A percentile compares a stretch with the other conserved stretches of the same genome.
phyloP scores from a whole-genome alignment of 139 green algal genomes.

The Pseudopediastrum boryanum region DNA sequence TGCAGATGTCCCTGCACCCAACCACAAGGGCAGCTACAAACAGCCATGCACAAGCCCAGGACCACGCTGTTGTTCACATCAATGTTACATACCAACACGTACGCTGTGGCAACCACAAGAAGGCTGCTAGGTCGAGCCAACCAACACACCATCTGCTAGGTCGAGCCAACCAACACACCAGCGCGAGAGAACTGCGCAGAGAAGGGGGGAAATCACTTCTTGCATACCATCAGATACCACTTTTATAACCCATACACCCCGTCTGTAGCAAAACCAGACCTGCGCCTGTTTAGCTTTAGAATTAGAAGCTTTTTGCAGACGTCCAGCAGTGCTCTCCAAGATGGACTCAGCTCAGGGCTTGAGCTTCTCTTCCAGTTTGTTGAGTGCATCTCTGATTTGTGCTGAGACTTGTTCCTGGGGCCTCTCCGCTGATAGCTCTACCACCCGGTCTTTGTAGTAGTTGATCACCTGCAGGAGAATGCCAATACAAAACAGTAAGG shows the following conservation, averaged over 20 bases:
- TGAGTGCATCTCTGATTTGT: conserved; percentile 64
- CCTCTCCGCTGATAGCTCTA: conserved; percentile 68
- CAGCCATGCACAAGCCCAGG: too few relatives aligned
- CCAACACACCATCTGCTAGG: too few relatives aligned
- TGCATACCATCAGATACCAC: neutral
- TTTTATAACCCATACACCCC: neutral
- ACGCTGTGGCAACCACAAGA: too few relatives aligned
- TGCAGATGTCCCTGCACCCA: too few relatives aligned
- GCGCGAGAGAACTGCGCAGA: too few relatives aligned
- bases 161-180: too few relatives aligned
- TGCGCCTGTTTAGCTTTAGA: neutral
- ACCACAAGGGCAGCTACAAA: too few relatives aligned
- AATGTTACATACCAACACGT: too few relatives aligned
- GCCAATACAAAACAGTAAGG: neutral
- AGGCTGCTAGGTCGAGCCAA: too few relatives aligned
- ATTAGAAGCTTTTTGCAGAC: neutral
- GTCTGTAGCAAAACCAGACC: neutral
- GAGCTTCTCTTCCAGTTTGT: conserved; percentile 21
- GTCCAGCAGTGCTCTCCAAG: neutral
- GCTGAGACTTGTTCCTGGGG: conserved; percentile 59
- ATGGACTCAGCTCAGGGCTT: conserved; percentile 12
- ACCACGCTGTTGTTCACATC: too few relatives aligned
- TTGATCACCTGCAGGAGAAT: conserved; percentile 61
- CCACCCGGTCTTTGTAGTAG: conserved; percentile 70
- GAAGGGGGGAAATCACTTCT: neutral